A percentile compares a stretch with the other conserved stretches of the same genome.
These are phyloP conservation scores for Thelonectria blattea DNA, from an alignment of 2,329 filamentous ascomycete species.

Conservation along the genomic window DNA sequence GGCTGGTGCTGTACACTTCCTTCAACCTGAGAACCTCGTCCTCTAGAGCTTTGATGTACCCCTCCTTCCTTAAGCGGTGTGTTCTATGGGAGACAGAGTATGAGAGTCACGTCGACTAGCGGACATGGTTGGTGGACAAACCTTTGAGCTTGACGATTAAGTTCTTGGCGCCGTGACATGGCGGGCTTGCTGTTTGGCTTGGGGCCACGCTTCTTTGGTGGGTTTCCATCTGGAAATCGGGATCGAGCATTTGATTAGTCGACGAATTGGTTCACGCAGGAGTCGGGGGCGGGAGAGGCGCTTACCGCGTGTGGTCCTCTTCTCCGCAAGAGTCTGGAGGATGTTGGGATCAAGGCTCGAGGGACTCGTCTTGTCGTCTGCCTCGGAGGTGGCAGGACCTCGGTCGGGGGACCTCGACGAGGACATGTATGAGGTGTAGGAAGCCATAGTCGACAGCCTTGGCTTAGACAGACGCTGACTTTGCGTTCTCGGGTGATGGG, in stretches of 20 bases:
- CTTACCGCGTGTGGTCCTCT: conserved; percentile 77
- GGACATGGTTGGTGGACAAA: conserved; percentile 48
- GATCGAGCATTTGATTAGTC: conserved; percentile 17
- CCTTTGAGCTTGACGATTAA: conserved; percentile 96
- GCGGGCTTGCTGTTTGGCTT: conserved; percentile 97
- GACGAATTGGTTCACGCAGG: not conserved
- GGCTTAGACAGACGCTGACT: conserved; percentile 10
- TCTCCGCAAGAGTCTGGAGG: conserved; percentile 72
- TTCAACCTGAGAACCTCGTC: conserved; percentile 89
- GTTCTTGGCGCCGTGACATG: conserved; percentile 86
- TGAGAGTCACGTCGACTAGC: conserved; percentile 16
- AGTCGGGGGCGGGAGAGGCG: not conserved
- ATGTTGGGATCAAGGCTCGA: conserved; percentile 63
- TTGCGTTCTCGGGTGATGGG: conserved; percentile 10
- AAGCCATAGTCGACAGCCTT: conserved; percentile 29
- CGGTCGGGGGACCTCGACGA: conserved; percentile 55
- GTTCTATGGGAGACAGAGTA: conserved; percentile 64
- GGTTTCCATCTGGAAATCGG: conserved; percentile 71
- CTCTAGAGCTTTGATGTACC: conserved; percentile 93
- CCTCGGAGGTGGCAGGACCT: conserved; percentile 36
- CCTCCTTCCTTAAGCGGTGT: conserved; percentile 94
- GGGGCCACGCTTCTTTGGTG: conserved; percentile 87
- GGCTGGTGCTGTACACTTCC: conserved; percentile 77
- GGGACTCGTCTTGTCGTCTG: conserved; percentile 47
- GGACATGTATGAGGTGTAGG: conserved; percentile 45